Conservation (phyloP, 1,284 basidiomycete species). For the Phellopilus nigrolimitatus region DNA sequence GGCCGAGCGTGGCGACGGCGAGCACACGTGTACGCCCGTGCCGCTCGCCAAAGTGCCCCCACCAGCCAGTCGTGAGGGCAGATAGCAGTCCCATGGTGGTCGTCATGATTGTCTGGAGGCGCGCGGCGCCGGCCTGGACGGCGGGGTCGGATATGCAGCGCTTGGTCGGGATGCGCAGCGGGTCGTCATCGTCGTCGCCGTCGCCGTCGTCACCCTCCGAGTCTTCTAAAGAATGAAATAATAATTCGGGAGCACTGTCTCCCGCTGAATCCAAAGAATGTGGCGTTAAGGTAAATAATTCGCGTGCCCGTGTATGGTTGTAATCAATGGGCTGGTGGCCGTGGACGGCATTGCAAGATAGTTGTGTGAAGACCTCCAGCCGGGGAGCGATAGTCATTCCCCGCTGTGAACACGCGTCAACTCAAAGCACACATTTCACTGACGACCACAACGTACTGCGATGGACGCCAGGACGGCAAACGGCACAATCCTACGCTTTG, state of each 20-base stretch:
- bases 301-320: constrained; percentile 33
- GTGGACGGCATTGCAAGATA: constrained; percentile 59
- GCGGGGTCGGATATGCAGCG: constrained; percentile 56
- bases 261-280: constrained; percentile 15
- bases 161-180: constrained; percentile 43
- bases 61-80: constrained; percentile 83
- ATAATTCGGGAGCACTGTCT: background rate
- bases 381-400: constrained; percentile 76
- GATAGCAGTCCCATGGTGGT: constrained; percentile 78
- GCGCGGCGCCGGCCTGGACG: constrained; percentile 64
- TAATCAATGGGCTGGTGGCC: constrained; percentile 31
- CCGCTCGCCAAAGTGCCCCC: constrained; percentile 80
- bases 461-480: constrained; percentile 64
- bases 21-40: constrained; percentile 76
- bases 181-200: constrained; percentile 38
- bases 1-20: constrained; percentile 62
- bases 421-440: background rate
- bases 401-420: constrained; percentile 40
- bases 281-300: constrained; percentile 17
- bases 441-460: constrained; percentile 42
- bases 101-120: constrained; percentile 66
- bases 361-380: constrained; percentile 72
- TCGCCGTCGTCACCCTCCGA: constrained; percentile 28
- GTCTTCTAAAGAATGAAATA: constrained; percentile 20
- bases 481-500: constrained; percentile 58